Evolutionary conservation across 1,139 yeast species (phyloP), one percentile per base, ranked within the genome.

Genomic region (Candida pseudoviswanathii): DNA sequence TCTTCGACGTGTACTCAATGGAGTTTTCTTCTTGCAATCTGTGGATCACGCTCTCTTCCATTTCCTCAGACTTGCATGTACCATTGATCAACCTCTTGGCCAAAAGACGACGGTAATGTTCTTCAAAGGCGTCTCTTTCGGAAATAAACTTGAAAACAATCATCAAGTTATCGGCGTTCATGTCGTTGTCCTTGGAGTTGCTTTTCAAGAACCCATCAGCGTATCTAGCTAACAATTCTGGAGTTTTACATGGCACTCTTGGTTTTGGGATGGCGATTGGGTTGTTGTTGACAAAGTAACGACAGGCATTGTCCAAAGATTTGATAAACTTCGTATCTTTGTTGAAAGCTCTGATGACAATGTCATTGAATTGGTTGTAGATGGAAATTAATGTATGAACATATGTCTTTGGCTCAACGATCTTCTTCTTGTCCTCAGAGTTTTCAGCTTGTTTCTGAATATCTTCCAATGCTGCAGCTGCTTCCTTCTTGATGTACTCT

Each of bases 41-140:
- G 61, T 91, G 90, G 53, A 95, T 89, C 58, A 95, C 86, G 52
- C 83, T 74, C 58, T 90, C 95, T 70, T 95, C 99, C 54, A 91
- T 85, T 58, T 84, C 90, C 55, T 85, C 91, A 27, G 95, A 86
- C 31, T 90, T 84, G 41, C 96, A 86, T 32, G 90, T 85, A 52
- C 89, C 87, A 63, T 88, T 86, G 58, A 94, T 92, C 56, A 95
- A 80, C 64, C 99, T 82, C 65, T 87, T 88, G 5, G 98, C 96
- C 59, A 95, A 77, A 63, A 87, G 77, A 58, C 97, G 84, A 66
- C 98, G 85, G 69, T 94, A 95, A 70, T 89, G 89, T 58, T 86
- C 89, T 71, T 94, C 99, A 68, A 95, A 95, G 39, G 95, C 89
- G 73, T 95, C 99, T 67, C 92, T 92, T 66, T 94, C 98, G 48